These are phyloP conservation scores for Brassica nigra DNA, from an alignment of 345 rosid species.

Conservation along the genomic window DNA sequence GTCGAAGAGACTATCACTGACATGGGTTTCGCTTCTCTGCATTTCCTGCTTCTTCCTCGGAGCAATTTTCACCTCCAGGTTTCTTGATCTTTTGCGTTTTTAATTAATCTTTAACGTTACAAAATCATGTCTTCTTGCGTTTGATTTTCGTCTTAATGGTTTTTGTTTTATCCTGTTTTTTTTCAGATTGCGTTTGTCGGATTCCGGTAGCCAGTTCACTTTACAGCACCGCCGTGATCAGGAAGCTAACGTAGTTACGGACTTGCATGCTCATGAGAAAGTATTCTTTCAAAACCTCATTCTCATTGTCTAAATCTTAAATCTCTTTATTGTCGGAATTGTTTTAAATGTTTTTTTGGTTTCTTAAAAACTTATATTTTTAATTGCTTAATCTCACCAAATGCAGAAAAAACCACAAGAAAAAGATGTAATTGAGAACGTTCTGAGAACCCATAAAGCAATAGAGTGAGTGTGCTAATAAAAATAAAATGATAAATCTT, in stretches of 20 bases:
- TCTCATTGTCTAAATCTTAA: slow-evolving; percentile 7
- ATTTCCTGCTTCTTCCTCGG: slow-evolving; percentile 72
- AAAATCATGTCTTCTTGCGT: background rate
- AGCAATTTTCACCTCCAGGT: slow-evolving; percentile 74
- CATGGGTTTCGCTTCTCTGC: slow-evolving; percentile 80
- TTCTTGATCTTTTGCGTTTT: background rate
- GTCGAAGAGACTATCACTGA: slow-evolving; percentile 47
- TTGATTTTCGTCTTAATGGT: background rate
- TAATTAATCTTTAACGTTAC: slow-evolving; percentile 10
- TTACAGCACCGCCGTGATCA: slow-evolving; percentile 60
- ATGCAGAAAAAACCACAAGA: slow-evolving; percentile 34
- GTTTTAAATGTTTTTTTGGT: background rate
- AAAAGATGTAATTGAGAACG: slow-evolving; percentile 62
- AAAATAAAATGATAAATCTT: background rate
- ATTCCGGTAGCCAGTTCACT: slow-evolving; percentile 53
- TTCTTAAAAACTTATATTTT: background rate
- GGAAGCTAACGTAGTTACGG: slow-evolving; percentile 55
- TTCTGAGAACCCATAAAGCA: slow-evolving; percentile 73
- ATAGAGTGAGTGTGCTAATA: slow-evolving; percentile 62
- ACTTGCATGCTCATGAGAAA: slow-evolving; percentile 50
- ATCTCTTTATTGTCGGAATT: background rate
- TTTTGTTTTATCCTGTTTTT: background rate
- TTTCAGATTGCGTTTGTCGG: slow-evolving; percentile 31
- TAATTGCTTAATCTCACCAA: background rate
- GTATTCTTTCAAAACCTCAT: slow-evolving; percentile 38